Evolutionary conservation across 139 green algal species (phyloP), one percentile per base, ranked within the genome.

Genomic region (Tetradesmus lagerheimii): DNA sequence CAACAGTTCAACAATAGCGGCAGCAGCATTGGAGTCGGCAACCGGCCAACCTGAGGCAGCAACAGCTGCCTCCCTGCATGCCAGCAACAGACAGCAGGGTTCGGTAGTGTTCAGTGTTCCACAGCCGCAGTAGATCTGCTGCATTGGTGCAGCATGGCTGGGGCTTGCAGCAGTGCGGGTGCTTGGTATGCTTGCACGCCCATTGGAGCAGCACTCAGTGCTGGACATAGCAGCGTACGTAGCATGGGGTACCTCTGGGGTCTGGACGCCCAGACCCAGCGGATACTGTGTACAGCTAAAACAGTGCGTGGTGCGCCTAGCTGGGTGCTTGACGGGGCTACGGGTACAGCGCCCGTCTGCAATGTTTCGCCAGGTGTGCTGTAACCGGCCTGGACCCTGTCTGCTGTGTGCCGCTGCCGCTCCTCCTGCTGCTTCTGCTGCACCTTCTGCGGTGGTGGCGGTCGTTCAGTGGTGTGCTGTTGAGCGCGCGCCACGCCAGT

Each of bases 401-500:
- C 15, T 64, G 50, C 18, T 64, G 5, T 27, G 66, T 15, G 66
- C 66, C 27, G 25, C 25, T 38, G 66, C n/a, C 27, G 27, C 66
- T 37, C 25, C 29, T 27, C 6, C 50, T 64, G 20, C 57, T 71
- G 20, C 57, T 71, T 20, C 57, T 71, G 57, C 20, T 71, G 57
- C 57, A 71, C 57, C 8, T n/a, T 23, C 11, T 4, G 31, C 57
- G 3, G 3, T 18, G 47, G 47, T 2, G 5, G 25, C 15, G 8
- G 29, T 62, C 20, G 5, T 93, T 91, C 93, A 97, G 96, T 99
- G 97, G 97, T 96, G 95, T 45, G 96, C 96, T 1, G 96, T 98
- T 11, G 97, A 99, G 93, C 90, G 91, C 4, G 43, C 77, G n/a
- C 97, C 97, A 0, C 71, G 93, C 27, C n/a, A 79, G 41, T 99